Evolutionary conservation across 2,329 filamentous ascomycete genomes (phyloP), one percentile per base, ranked within the genome.

Genomic region (Monosporascus sp.): DNA sequence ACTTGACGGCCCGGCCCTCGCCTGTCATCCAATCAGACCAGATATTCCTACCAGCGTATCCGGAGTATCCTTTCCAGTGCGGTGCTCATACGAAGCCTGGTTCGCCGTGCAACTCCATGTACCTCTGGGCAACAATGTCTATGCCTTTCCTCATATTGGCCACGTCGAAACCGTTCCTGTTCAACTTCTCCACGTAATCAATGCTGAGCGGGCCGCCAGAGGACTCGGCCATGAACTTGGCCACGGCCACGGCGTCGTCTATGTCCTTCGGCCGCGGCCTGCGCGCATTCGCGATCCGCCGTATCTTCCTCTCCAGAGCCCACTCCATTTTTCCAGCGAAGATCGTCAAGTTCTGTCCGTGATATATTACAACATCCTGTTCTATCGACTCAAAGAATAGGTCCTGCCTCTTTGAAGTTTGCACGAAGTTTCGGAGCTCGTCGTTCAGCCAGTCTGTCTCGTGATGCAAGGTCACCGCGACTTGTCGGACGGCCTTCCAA

Each of bases 291-390:
- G 56, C 55, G 16, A 66, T 55, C 1, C 64, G 59, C 24, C 63
- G 58, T 14, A 67, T 37, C 49, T 66, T 65, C 7, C 56, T 54
- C 54, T 67, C 64, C 8, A 67, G 56, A 9, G 59, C 57, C 58
- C 60, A 65, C n/a, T 63, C 58, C 20, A 66, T 54, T 3, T 52
- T 49, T 5, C 55, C 64, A 1, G 60, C 65, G 40, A 59, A 67
- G 9, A 66, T 51, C 7, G 55, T 49, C 22, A 66, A 50, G 52
- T 65, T 60, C 16, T n/a, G 40, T 0, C 63, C 64, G 9, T 51
- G 24, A 22, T 59, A 66, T 3, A 65, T 48, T 9, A 52, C 27
- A 14, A 64, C 62, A 24, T 52, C 56, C 40, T 65, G 59, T 31
- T 61, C 49, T 5, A 65, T 37, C 17, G 63, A 63, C 37, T 61